Base-by-base conservation (phyloP, 352 stramenopile genomes). In the Phytophthora sansomeana region DNA sequence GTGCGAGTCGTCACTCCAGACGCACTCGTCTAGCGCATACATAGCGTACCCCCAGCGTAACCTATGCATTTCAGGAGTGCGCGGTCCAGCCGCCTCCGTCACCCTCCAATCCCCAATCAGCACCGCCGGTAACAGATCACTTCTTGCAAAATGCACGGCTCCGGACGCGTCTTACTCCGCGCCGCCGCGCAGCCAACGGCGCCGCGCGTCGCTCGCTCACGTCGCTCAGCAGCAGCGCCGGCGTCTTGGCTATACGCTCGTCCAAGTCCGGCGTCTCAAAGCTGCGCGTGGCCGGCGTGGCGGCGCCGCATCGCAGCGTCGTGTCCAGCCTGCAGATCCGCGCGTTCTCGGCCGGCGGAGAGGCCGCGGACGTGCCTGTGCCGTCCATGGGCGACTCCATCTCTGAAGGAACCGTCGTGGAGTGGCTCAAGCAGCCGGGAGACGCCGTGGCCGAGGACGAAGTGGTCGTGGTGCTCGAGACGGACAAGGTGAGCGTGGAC, bases 391-490 rank as follows among this genome's bases (percentile, higher is more conserved):
- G 88, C 41, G 95, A 99, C 81, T 99, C 95, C 47, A 99, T 99
- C 74, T 99, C 94, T 2, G 96, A 99, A 77, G 98, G 97, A 36
- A 99, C 97, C 10, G 92, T 99, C 35, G 97, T 99, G 7, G 91
- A 99, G 69, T 98, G 97, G 84, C 78, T 96, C 49, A 98, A 99
- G 67, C 69, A 89, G 30, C 81, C 92, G 0, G 97, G 98, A 35
- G 97, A 99, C 64, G 90, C 80, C 38, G 90, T 99, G 38, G 78
- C 91, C 6, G 86, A 89, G 41, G 97, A 99, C 73, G 97, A 99
- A 33, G 96, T 99, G n/a, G 91, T 99, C 1, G 90, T 98, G n/a
- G 92, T 99, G 46, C 82, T 99, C 6, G 98, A 99, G 81, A 99
- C 98, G 9, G 98, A 99, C 78, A 99, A 99, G 78, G 97, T 96